Evolutionary conservation across 148 eudicot species (phyloP).

Genomic region (Cornus florida): DNA sequence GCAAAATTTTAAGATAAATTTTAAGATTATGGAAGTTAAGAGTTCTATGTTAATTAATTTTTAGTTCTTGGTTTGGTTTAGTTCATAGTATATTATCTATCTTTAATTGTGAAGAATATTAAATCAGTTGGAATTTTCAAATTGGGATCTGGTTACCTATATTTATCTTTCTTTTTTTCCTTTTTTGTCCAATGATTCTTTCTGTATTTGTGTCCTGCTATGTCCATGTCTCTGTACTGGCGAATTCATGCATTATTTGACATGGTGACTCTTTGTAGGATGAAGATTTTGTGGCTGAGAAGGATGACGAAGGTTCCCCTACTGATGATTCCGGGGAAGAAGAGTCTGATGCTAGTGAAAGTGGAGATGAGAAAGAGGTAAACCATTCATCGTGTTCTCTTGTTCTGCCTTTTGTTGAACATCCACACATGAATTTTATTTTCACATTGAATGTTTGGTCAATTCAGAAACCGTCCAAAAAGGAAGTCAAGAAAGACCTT

Average conservation of each 20-base stretch:
- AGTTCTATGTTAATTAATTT: too few relatives aligned
- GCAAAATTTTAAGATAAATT: background rate
- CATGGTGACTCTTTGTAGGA: conserved; percentile 47
- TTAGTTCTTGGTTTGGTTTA: background rate
- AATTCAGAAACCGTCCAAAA: conserved; percentile 68
- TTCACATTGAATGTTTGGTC: conserved; percentile 12
- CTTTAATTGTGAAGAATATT: too few relatives aligned
- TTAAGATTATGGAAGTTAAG: background rate
- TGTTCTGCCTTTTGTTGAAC: background rate
- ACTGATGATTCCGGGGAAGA: conserved; percentile 90
- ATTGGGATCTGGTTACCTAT: too few relatives aligned
- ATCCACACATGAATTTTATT: background rate
- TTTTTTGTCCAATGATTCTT: background rate
- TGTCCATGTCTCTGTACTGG: background rate
- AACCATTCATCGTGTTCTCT: background rate
- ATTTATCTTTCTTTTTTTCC: background rate
- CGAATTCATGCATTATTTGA: background rate
- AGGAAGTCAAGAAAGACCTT: conserved; percentile 66
- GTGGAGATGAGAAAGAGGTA: conserved; percentile 72
- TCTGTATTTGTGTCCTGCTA: background rate
- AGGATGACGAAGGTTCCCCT: conserved; percentile 88
- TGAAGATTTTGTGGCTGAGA: conserved; percentile 79
- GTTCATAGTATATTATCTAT: too few relatives aligned
- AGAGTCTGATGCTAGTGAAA: conserved; percentile 71
- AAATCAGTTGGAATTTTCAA: background rate